Percentiles rank a stretch among this genome's conserved stretches.
These are phyloP conservation scores for Fusarium sp. DNA, from an alignment of 2,329 filamentous ascomycete species.

Conservation along the genomic window DNA sequence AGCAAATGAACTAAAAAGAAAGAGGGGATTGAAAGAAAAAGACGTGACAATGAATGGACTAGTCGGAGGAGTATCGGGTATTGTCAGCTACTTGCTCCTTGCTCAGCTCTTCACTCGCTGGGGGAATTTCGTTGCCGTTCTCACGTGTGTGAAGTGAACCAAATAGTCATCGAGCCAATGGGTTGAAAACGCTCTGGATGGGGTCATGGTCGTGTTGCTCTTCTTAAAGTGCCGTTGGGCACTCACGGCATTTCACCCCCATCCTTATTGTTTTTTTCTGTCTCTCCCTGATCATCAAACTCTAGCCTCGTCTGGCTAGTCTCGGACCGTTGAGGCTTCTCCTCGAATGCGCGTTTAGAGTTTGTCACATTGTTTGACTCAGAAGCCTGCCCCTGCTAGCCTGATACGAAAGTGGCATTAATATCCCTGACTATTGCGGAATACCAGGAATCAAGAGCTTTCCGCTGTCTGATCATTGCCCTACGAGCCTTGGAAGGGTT, in stretches of 20 bases:
- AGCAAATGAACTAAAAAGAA: background rate
- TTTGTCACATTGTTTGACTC: background rate
- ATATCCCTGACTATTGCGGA: background rate
- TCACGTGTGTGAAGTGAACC: constrained; percentile 3
- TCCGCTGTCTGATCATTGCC: too few species aligned
- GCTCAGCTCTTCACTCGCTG: constrained; percentile 6
- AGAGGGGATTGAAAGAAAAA: background rate
- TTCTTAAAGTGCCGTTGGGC: constrained; percentile 23
- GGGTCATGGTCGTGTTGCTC: constrained; percentile 29
- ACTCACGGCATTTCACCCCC: constrained; percentile 1
- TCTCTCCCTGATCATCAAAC: background rate
- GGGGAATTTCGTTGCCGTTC: constrained; percentile 5
- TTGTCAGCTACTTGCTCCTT: background rate
- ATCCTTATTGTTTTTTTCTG: constrained; percentile 15
- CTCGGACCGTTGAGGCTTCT: background rate
- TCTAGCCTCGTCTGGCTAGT: background rate
- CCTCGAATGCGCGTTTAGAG: background rate
- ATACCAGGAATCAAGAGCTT: too few species aligned
- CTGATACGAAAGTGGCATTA: background rate
- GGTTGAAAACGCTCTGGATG: constrained; percentile 17
- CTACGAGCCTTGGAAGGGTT: too few species aligned
- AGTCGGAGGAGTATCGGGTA: background rate
- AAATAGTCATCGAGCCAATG: constrained; percentile 14
- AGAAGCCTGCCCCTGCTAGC: background rate
- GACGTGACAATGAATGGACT: background rate